Percentiles rank a stretch among this genome's conserved stretches.
Evolutionary conservation across 2,329 filamentous ascomycete genomes (phyloP).

Genomic region (Sclerotinia subarctica): DNA sequence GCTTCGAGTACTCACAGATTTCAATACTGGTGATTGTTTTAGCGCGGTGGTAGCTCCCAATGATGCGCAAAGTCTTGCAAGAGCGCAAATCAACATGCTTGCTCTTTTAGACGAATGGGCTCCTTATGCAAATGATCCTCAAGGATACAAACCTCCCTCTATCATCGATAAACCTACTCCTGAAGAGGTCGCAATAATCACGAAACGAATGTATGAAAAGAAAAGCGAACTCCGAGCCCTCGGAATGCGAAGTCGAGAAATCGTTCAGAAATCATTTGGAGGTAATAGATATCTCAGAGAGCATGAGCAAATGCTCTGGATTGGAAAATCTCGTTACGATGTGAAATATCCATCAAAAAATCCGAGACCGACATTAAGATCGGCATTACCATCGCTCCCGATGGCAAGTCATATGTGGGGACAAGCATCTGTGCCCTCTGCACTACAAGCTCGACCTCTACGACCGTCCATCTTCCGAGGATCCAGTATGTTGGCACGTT

Average conservation of each 20-base stretch:
- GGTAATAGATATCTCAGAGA: slow-evolving; percentile 59
- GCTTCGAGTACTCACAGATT: slow-evolving; percentile 54
- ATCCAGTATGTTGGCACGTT: slow-evolving; percentile 13
- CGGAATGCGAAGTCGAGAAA: slow-evolving; percentile 56
- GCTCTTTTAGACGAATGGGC: slow-evolving; percentile 61
- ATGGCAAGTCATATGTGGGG: slow-evolving; percentile 21
- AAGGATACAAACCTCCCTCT: slow-evolving; percentile 14
- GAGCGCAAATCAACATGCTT: slow-evolving; percentile 60
- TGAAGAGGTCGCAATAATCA: slow-evolving; percentile 50
- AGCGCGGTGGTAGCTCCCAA: slow-evolving; percentile 63
- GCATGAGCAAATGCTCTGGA: slow-evolving; percentile 60
- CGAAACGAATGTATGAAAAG: slow-evolving; percentile 57
- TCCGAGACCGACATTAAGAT: background rate
- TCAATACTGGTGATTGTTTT: slow-evolving; percentile 48
- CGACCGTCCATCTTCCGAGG: slow-evolving; percentile 14
- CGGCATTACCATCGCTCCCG: slow-evolving; percentile 10
- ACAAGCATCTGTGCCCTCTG: slow-evolving; percentile 17
- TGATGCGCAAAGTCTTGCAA: slow-evolving; percentile 56
- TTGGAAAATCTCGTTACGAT: slow-evolving; percentile 32
- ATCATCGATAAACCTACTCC: slow-evolving; percentile 42
- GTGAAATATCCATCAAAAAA: background rate
- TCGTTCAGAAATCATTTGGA: slow-evolving; percentile 58
- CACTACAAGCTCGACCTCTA: slow-evolving; percentile 10
- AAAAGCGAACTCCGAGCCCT: slow-evolving; percentile 52
- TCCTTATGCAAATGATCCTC: slow-evolving; percentile 48